Percentiles rank a stretch among this genome's conserved stretches.
Evolutionary conservation across 805 yeast genomes (phyloP).

Genomic region (Hanseniaspora vineae): DNA sequence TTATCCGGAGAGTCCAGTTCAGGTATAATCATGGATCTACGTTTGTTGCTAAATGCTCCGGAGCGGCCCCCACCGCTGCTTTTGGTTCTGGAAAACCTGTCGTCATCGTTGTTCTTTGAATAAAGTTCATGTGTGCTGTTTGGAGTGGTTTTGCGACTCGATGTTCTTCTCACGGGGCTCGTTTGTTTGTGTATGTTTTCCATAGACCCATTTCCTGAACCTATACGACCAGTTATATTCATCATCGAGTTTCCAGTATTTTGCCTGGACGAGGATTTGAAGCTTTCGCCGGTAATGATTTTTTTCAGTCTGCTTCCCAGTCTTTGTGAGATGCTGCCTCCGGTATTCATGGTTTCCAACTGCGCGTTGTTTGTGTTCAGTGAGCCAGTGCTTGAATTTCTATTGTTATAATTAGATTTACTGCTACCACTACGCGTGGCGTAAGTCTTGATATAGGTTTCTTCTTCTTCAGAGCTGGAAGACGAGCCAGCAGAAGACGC

Average conservation of each 20-base stretch:
- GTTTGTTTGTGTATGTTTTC: neutral
- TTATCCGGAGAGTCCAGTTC: neutral
- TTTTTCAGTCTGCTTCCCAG: constrained; percentile 11
- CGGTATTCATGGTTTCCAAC: constrained; percentile 10
- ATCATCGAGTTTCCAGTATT: constrained; percentile 16
- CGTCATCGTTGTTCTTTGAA: neutral
- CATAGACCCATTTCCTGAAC: neutral
- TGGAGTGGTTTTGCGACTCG: constrained; percentile 1
- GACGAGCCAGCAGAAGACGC: neutral
- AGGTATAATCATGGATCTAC: constrained; percentile 1
- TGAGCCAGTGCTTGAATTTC: neutral
- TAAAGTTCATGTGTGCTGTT: neutral
- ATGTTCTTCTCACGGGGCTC: neutral
- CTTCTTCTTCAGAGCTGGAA: neutral
- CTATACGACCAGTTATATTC: no score
- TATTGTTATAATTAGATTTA: no score
- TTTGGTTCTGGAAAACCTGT: neutral
- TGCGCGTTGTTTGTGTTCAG: neutral
- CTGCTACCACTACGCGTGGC: neutral
- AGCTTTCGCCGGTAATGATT: constrained; percentile 12
- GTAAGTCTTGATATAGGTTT: neutral
- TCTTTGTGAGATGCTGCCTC: constrained; percentile 11
- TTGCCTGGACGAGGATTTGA: constrained; percentile 12
- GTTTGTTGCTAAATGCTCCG: neutral
- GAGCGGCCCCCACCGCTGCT: neutral